These are phyloP conservation scores for Pseudonitzschia pungens DNA, from an alignment of 108 stramenopile species.

Conservation along the genomic window DNA sequence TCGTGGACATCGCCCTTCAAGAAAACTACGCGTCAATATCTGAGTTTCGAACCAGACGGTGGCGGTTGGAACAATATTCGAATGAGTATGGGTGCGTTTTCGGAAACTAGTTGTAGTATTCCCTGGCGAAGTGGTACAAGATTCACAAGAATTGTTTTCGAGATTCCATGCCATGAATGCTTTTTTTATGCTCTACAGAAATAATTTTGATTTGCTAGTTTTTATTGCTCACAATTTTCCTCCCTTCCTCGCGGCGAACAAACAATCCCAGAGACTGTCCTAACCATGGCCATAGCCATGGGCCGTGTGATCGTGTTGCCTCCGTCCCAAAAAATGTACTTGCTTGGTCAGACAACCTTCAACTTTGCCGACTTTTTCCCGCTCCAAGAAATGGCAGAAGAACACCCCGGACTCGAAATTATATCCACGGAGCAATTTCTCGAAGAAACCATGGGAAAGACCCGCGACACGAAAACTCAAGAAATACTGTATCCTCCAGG, in stretches of 20 bases:
- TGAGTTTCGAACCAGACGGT: conserved; percentile 91
- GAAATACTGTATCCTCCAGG: conserved; percentile 57
- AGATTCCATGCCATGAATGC: too few species aligned
- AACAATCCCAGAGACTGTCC: conserved; percentile 36
- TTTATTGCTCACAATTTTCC: background rate
- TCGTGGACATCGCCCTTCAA: conserved; percentile 62
- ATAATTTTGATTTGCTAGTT: background rate
- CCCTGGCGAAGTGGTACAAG: too few species aligned
- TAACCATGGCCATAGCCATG: conserved; percentile 84
- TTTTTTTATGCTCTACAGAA: background rate
- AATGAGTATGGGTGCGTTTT: conserved; percentile 43
- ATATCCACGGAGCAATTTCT: conserved; percentile 93
- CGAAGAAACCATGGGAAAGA: conserved; percentile 56
- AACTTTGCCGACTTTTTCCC: conserved; percentile 55
- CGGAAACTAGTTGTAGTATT: too few species aligned
- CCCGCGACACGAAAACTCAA: conserved; percentile 42
- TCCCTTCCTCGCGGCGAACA: background rate
- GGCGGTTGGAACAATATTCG: conserved; percentile 96
- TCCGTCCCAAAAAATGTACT: conserved; percentile 45
- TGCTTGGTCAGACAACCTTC: conserved; percentile 39
- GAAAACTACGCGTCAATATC: conserved; percentile 50
- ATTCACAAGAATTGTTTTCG: too few species aligned
- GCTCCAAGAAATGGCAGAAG: conserved; percentile 62
- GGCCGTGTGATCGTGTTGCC: conserved; percentile 84
- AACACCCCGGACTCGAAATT: conserved; percentile 82